phyloP scores from a whole-genome alignment of 2,329 filamentous ascomycete species.

The Botrytis fragariae region DNA sequence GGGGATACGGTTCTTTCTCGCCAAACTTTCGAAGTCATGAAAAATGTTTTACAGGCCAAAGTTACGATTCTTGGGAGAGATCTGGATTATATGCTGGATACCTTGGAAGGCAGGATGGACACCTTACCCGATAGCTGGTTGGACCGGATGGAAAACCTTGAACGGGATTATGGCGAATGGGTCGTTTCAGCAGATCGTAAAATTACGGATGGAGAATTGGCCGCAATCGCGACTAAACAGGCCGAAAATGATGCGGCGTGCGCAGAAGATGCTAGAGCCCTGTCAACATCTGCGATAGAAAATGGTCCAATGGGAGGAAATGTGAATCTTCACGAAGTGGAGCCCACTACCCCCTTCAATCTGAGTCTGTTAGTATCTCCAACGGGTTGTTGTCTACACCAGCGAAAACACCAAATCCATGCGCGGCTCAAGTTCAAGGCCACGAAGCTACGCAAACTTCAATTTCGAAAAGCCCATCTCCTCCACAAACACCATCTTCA shows the following conservation, averaged over 20 bases:
- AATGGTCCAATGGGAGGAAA: neutral
- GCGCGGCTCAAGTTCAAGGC: neutral
- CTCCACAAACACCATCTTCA: constrained; percentile 15
- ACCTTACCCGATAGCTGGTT: constrained; percentile 85
- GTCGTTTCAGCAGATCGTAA: constrained; percentile 71
- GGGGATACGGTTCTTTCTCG: constrained; percentile 26
- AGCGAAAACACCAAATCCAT: constrained; percentile 2
- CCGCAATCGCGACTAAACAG: constrained; percentile 29
- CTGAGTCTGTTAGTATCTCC: neutral
- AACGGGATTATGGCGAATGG: constrained; percentile 78
- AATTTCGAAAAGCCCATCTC: constrained; percentile 13
- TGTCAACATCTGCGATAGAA: neutral
- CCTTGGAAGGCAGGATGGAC: constrained; percentile 78
- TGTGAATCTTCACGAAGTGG: neutral
- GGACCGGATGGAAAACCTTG: constrained; percentile 77
- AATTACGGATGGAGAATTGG: constrained; percentile 65
- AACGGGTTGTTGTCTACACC: constrained; percentile 2
- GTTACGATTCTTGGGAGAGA: constrained; percentile 67
- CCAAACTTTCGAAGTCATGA: constrained; percentile 56
- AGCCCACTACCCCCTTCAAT: neutral
- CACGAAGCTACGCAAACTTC: neutral
- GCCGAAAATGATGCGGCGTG: constrained; percentile 35
- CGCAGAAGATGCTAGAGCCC: constrained; percentile 19
- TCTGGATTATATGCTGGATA: constrained; percentile 83
- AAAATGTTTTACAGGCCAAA: constrained; percentile 62